These are phyloP conservation scores for Diaporthe citrichinensis DNA, from an alignment of 2,329 filamentous ascomycete genomes.

Conservation along the genomic window DNA sequence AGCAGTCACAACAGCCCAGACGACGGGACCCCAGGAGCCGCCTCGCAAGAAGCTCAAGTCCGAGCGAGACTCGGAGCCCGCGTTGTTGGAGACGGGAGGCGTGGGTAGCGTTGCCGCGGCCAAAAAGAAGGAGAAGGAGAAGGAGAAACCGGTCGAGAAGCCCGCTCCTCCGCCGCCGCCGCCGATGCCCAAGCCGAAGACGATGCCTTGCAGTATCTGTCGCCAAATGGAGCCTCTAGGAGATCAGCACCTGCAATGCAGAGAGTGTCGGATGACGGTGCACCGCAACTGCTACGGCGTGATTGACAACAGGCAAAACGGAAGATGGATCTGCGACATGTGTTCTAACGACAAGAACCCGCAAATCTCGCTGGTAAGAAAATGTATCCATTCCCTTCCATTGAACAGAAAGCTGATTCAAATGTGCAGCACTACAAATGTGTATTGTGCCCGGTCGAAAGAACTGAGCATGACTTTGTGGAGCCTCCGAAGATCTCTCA, in stretches of 20 bases:
- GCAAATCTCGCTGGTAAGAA: conserved; percentile 87
- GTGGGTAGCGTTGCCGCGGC: conserved; percentile 48
- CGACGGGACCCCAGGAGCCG: conserved; percentile 60
- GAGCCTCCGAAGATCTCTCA: conserved; percentile 84
- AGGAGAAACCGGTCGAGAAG: conserved; percentile 67
- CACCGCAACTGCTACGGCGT: conserved; percentile 96
- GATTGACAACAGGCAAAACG: conserved; percentile 74
- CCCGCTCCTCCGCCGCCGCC: conserved; percentile 76
- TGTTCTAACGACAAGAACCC: conserved; percentile 95
- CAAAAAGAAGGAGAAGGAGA: conserved; percentile 66
- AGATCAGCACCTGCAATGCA: conserved; percentile 82
- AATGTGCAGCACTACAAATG: conserved; percentile 83
- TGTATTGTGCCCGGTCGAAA: conserved; percentile 87
- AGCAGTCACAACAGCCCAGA: conserved; percentile 47
- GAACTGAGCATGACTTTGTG: conserved; percentile 86
- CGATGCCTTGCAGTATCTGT: conserved; percentile 89
- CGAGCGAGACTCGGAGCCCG: conserved; percentile 62
- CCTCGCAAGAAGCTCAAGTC: conserved; percentile 77
- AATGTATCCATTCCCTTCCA: conserved; percentile 42
- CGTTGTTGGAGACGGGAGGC: conserved; percentile 60
- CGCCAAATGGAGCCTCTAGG: conserved; percentile 78
- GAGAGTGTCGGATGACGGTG: conserved; percentile 90
- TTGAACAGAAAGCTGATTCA: conserved; percentile 29
- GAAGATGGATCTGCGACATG: conserved; percentile 96
- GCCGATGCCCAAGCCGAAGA: conserved; percentile 82